phyloP scores from a whole-genome alignment of 192 early-diverging fungal genomes.

The Coemansia sp. region DNA sequence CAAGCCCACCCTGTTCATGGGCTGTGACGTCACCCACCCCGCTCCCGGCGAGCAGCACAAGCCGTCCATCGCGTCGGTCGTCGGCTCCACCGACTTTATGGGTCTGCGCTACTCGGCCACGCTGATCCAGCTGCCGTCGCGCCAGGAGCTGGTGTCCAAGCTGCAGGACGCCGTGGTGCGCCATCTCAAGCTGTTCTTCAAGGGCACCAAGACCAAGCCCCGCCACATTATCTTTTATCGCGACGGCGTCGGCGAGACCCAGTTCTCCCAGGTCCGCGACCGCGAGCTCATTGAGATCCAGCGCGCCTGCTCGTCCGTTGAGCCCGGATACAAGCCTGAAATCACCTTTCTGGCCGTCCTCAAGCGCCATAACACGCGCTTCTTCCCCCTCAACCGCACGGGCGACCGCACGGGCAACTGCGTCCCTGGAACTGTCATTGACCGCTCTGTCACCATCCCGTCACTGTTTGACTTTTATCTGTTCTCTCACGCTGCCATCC shows the following conservation, averaged over 20 bases:
- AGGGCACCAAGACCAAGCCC: slow-evolving; percentile 62
- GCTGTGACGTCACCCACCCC: slow-evolving; percentile 89
- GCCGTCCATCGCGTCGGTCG: slow-evolving; percentile 77
- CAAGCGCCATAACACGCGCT: slow-evolving; percentile 80
- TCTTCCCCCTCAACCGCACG: slow-evolving; percentile 72
- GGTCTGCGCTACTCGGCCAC: slow-evolving; percentile 64
- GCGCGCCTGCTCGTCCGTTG: slow-evolving; percentile 61
- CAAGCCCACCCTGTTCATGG: slow-evolving; percentile 86
- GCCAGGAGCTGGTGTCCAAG: slow-evolving; percentile 71
- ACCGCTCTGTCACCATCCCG: slow-evolving; percentile 72
- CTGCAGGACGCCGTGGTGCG: slow-evolving; percentile 61
- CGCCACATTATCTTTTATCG: slow-evolving; percentile 82
- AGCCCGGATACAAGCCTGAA: slow-evolving; percentile 68
- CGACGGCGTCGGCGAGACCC: slow-evolving; percentile 88
- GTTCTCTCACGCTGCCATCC: slow-evolving; percentile 85
- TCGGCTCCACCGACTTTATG: slow-evolving; percentile 66
- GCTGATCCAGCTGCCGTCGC: slow-evolving; percentile 65
- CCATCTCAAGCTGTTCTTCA: slow-evolving; percentile 66
- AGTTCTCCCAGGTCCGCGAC: slow-evolving; percentile 74
- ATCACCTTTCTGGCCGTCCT: slow-evolving; percentile 72
- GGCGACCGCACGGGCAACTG: slow-evolving; percentile 79
- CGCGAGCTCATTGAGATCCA: slow-evolving; percentile 75
- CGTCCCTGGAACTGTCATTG: slow-evolving; percentile 78
- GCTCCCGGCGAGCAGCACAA: slow-evolving; percentile 63
- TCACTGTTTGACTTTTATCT: slow-evolving; percentile 85